Conservation (phyloP, 2,329 filamentous ascomycete genomes). For the Metarhizium robertsii region DNA sequence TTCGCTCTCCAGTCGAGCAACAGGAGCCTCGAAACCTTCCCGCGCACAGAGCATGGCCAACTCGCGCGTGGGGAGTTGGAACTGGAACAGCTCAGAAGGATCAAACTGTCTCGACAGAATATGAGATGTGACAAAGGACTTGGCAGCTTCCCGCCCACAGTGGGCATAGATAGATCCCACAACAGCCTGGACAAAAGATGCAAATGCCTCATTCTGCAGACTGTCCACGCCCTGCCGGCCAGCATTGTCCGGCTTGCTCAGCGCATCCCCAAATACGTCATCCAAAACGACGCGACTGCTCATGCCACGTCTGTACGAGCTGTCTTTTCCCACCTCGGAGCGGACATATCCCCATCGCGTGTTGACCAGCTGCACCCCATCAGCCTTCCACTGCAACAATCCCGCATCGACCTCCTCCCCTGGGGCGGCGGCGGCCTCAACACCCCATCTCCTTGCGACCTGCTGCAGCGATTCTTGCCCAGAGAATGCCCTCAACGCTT, state of each 20-base stretch:
- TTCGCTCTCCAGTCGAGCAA: slow-evolving; percentile 82
- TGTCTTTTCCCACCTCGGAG: slow-evolving; percentile 35
- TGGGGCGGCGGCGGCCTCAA: slow-evolving; percentile 77
- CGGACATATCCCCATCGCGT: slow-evolving; percentile 43
- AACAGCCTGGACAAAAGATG: slow-evolving; percentile 73
- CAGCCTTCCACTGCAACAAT: slow-evolving; percentile 66
- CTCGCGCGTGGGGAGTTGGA: slow-evolving; percentile 76
- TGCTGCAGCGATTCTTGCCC: slow-evolving; percentile 65
- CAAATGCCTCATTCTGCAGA: slow-evolving; percentile 65
- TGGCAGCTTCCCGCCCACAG: slow-evolving; percentile 66
- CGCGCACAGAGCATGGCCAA: slow-evolving; percentile 73
- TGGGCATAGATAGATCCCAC: slow-evolving; percentile 82
- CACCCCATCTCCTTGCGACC: slow-evolving; percentile 80
- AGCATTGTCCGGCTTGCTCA: slow-evolving; percentile 16
- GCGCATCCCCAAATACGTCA: slow-evolving; percentile 69
- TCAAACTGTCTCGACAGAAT: slow-evolving; percentile 73
- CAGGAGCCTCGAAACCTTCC: slow-evolving; percentile 79
- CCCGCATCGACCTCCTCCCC: slow-evolving; percentile 89
- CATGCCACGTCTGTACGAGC: slow-evolving; percentile 53
- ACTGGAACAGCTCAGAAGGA: slow-evolving; percentile 70
- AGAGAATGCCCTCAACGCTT: slow-evolving; percentile 75
- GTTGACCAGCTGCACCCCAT: slow-evolving; percentile 34
- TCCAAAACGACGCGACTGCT: slow-evolving; percentile 73
- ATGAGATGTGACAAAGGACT: slow-evolving; percentile 75
- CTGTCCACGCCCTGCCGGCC: slow-evolving; percentile 39